Base-by-base conservation (phyloP, 225 moss, liverwort and hornwort genomes). In the Rhytidiadelphus loreus region DNA sequence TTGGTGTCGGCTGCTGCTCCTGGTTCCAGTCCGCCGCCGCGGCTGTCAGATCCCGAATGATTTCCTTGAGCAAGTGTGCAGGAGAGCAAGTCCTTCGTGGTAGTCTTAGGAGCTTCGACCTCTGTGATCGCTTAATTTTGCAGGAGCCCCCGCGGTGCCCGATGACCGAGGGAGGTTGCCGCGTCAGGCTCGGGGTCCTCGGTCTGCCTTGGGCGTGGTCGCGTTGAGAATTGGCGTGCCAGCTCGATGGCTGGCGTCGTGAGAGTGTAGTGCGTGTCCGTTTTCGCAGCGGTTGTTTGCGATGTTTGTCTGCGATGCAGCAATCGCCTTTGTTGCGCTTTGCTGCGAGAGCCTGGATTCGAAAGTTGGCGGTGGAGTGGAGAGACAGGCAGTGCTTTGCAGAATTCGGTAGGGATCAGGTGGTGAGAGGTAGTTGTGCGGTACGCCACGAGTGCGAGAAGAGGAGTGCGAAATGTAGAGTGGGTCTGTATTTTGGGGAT, bases 31-130 rank as follows among this genome's bases (percentile, higher is more conserved):
- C 32, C 86, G 78, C 58, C 70, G 80, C 41, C 59, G 68, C 59
- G 60, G 80, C 66, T 72, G 39, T 33, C 73, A 87, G 93, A 93
- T 91, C 91, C 84, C 87, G 83, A 90, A 88, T 89, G 87, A 69
- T 90, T 50, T 78, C 46, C 68, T 64, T 46, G 69, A 62, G 43
- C 44, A 16, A 75, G 69, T 57, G 72, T 79, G 69, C 48, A 50
- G 57, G 75, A 62, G n/a, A 80, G 86, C 83, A 41, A 41, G 12
- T 62, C 58, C 83, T 85, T 61, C 41, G 69, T 76, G 84, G 24
- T 65, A 37, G 50, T 71, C 22, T 46, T 43, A 59, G 90, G 59
- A 65, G 69, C 81, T n/a, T 79, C 17, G 80, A 46, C 35, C 60
- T 69, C n/a, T 48, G 70, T 86, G 77, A 55, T 46, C 37, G 84